Conservation (phyloP, 1,284 basidiomycete genomes). For the Moniliella sp. region DNA sequence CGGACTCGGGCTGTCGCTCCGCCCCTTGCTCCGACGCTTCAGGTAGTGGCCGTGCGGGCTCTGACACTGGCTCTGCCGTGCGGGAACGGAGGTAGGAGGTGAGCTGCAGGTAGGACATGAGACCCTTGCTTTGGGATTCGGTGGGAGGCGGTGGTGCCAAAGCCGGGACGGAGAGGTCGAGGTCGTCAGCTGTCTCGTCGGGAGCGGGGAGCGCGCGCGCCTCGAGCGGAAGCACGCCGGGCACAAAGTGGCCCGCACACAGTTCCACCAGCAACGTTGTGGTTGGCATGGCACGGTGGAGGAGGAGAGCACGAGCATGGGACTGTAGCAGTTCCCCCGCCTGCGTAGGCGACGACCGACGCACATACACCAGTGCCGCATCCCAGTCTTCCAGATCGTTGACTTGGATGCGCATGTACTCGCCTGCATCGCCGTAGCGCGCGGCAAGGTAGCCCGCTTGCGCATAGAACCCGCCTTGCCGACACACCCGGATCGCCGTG, state of each 20-base stretch:
- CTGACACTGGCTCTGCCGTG: too few relatives aligned
- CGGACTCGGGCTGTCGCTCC: too few relatives aligned
- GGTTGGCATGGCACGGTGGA: conserved; percentile 60
- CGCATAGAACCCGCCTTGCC: conserved; percentile 83
- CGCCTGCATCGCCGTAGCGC: conserved; percentile 72
- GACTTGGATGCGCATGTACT: conserved; percentile 78
- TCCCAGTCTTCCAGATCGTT: conserved; percentile 66
- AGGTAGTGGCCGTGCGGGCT: too few relatives aligned
- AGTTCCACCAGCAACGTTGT: conserved; percentile 76
- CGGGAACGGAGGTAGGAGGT: conserved; percentile 3
- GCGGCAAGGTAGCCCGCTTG: conserved; percentile 83
- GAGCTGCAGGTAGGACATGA: conserved; percentile 13
- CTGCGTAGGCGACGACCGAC: conserved; percentile 50
- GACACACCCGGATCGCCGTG: conserved; percentile 82
- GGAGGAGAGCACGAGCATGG: conserved; percentile 43
- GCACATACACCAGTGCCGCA: conserved; percentile 61
- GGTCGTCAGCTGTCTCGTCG: conserved; percentile 2
- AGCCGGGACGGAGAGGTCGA: too few relatives aligned
- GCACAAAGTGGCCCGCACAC: conserved; percentile 46
- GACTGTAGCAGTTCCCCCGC: conserved; percentile 23
- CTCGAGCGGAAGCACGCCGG: not conserved
- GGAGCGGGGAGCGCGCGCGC: not conserved
- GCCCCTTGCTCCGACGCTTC: too few relatives aligned
- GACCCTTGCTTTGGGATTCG: not conserved
- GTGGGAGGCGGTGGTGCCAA: not conserved